Base-by-base conservation (phyloP, 208 protist species). In the Leptomonas pyrrhocoris region DNA sequence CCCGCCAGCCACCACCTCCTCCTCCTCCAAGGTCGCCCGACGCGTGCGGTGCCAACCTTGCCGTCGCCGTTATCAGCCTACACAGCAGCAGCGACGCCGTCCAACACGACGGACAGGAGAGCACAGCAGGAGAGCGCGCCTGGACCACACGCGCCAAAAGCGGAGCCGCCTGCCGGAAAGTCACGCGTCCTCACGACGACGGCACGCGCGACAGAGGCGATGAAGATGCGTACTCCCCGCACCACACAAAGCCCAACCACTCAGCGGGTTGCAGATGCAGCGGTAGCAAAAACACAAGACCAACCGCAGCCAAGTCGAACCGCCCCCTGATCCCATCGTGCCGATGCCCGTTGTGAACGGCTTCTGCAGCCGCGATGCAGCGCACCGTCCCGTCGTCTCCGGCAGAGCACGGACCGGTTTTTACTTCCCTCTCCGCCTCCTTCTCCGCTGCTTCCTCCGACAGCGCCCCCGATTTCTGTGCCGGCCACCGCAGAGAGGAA, bases 341-440 rank as follows among this genome's bases (percentile, higher is more conserved):
- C 13, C 38, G 38, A 13, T 13, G 6, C 38, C 38, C 38, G 3
- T 50, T 40, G n/a, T n/a, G n/a, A n/a, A 62, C 16, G 5, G 42
- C 25, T 4, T 4, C 42, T 6, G 36, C 57, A 4, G 2, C 42
- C n/a, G 13, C 5, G 0, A 31, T 16, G 1, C 13, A 13, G 13
- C 57, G 50, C 42, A 50, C 57, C 42, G 57, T 62, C 7, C 57
- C 57, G 23, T 50, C 57, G 23, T 62, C 42, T 18, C 57, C 34
- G 57, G 4, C 25, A 15, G 19, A 23, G 5, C 1, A 9, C 6
- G 57, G 30, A 3, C 1, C n/a, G 27, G 28, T 15, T 13, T 6
- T n/a, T 31, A 28, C 49, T 15, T 59, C 34, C 23, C 49, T 31
- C n/a, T 50, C 57, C 45, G 19, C 58, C 18, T 23, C 45, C 58